These are phyloP conservation scores for Solanum hybrid DNA, from an alignment of 305 asterid genomes.

Conservation along the genomic window DNA sequence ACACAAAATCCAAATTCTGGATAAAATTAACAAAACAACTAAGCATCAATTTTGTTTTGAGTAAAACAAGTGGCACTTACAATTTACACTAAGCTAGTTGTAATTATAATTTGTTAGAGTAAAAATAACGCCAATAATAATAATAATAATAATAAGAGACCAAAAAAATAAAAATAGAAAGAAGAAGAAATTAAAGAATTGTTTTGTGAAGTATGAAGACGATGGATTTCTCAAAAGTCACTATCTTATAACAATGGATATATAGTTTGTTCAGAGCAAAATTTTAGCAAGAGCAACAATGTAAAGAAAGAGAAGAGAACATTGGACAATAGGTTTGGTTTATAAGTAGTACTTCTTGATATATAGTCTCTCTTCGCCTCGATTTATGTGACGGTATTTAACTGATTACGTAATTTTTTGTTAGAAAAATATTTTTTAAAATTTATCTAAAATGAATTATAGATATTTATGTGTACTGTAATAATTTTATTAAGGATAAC, in stretches of 20 bases:
- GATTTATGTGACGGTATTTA: not conserved
- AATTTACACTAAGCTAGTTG: not conserved
- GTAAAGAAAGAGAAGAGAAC: constrained; percentile 14
- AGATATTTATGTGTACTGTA: not conserved
- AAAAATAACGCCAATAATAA: not conserved
- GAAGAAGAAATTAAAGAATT: constrained; percentile 13
- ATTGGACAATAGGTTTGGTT: constrained; percentile 1
- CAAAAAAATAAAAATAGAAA: not conserved
- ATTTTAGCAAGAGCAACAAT: constrained; percentile 13
- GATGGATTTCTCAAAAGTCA: constrained; percentile 26
- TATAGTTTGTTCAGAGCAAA: constrained; percentile 13
- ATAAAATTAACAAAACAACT: constrained; percentile 15
- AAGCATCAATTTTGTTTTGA: constrained; percentile 1
- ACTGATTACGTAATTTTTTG: not conserved
- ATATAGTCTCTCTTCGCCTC: not conserved
- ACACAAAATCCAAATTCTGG: constrained; percentile 17
- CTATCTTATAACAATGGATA: constrained; percentile 26
- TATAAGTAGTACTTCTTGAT: not conserved
- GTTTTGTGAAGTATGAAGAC: constrained; percentile 21
- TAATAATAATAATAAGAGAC: not conserved
- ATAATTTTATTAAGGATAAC: too few species aligned
- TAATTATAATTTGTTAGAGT: not conserved
- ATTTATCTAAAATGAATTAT: not conserved
- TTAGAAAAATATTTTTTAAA: too few species aligned
- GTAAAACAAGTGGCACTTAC: constrained; percentile 25